Percentiles rank a stretch among this genome's conserved stretches.
Evolutionary conservation across 805 yeast genomes (phyloP).

Genomic region (Kodamaea restingae): DNA sequence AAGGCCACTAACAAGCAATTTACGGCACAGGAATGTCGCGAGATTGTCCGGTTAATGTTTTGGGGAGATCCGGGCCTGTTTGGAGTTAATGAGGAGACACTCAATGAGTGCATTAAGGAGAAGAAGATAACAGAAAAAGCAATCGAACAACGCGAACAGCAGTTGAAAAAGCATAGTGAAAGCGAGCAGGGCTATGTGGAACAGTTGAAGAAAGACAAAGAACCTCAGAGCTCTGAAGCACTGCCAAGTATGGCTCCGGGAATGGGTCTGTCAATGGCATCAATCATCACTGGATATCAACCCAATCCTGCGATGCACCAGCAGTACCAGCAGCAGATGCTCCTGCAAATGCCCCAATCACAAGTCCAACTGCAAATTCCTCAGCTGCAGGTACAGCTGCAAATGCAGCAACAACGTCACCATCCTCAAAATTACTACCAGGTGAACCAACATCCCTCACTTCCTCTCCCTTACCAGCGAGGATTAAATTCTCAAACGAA

Average conservation of each 20-base stretch:
- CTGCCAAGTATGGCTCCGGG: conserved; percentile 3
- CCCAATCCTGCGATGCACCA: conserved; percentile 4
- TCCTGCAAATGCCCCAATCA: conserved; percentile 4
- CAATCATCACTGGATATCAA: conserved; percentile 1
- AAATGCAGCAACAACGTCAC: conserved; percentile 6
- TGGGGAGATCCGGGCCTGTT: conserved; percentile 52
- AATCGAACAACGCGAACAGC: conserved; percentile 17
- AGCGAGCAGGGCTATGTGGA: conserved; percentile 12
- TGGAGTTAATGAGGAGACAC: conserved; percentile 49
- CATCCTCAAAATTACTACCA: conserved; percentile 10
- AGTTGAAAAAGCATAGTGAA: conserved; percentile 11
- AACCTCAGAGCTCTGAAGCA: conserved; percentile 1
- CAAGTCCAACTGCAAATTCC: conserved; percentile 3
- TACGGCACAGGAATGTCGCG: conserved; percentile 52
- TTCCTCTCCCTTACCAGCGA: conserved; percentile 12
- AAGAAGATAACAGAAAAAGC: conserved; percentile 34
- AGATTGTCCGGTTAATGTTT: conserved; percentile 49
- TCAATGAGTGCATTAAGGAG: conserved; percentile 37
- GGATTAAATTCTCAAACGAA: conserved; percentile 2
- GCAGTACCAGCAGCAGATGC: conserved; percentile 7
- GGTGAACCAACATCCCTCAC: conserved; percentile 8
- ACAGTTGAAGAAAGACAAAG: conserved; percentile 11
- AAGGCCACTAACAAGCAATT: conserved; percentile 50
- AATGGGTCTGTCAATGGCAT: conserved; percentile 3
- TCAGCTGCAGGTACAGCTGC: conserved; percentile 2